A percentile compares a stretch with the other conserved stretches of the same genome.
Evolutionary conservation across 441 rosid species (phyloP).

Genomic region (Pelargonium cotyledonis): DNA sequence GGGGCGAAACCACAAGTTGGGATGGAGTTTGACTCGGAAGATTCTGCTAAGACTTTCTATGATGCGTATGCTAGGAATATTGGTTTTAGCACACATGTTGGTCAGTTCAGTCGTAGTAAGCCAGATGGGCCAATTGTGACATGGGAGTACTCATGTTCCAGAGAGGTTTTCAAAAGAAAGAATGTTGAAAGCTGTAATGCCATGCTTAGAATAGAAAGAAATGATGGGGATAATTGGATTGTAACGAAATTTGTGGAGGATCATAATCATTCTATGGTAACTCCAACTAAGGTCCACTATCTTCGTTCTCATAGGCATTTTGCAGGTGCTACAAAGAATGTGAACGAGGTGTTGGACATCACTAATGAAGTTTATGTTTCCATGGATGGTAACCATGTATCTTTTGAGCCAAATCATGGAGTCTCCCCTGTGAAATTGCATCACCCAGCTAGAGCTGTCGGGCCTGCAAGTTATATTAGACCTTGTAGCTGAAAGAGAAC

Average conservation of each 20-base stretch:
- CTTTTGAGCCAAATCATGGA: slow-evolving; percentile 29
- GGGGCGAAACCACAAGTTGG: slow-evolving; percentile 38
- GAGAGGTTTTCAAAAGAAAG: slow-evolving; percentile 46
- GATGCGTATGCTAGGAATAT: slow-evolving; percentile 43
- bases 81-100: slow-evolving; percentile 46
- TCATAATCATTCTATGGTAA: slow-evolving; percentile 49
- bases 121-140: slow-evolving; percentile 61
- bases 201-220: slow-evolving; percentile 52
- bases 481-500: slow-evolving; percentile 37
- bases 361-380: slow-evolving; percentile 33
- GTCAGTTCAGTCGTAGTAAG: slow-evolving; percentile 44
- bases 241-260: slow-evolving; percentile 56
- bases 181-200: slow-evolving; percentile 56
- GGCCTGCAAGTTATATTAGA: slow-evolving; percentile 30
- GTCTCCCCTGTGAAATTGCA: slow-evolving; percentile 27
- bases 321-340: slow-evolving; percentile 40
- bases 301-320: slow-evolving; percentile 54
- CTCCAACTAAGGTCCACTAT: slow-evolving; percentile 41
- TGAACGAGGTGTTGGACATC: slow-evolving; percentile 29
- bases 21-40: slow-evolving; percentile 58
- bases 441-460: slow-evolving; percentile 28
- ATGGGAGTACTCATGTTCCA: slow-evolving; percentile 53
- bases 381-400: slow-evolving; percentile 32
- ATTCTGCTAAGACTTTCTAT: slow-evolving; percentile 44
- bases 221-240: slow-evolving; percentile 37